Conservation (phyloP, 2,329 filamentous ascomycete species). For the Mycogone perniciosa region DNA sequence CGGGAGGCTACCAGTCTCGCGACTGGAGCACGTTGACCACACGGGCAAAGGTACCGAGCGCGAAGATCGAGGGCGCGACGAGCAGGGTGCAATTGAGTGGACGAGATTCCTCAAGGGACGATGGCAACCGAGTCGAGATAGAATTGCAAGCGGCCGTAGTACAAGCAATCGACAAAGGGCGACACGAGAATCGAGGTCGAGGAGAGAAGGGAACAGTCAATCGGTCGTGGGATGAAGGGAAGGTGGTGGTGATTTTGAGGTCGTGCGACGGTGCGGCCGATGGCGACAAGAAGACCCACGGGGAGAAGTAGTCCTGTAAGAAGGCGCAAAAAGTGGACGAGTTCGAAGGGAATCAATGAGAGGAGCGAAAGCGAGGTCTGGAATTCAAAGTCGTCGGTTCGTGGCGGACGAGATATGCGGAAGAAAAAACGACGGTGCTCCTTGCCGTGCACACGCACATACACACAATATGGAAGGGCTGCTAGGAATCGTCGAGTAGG, state of each 20-base stretch:
- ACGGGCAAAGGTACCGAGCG: slow-evolving; percentile 20
- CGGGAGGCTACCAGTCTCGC: slow-evolving; percentile 53
- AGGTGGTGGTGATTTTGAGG: background rate
- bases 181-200: background rate
- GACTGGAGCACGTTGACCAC: slow-evolving; percentile 54
- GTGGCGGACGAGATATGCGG: slow-evolving; percentile 1
- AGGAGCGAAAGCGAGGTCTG: slow-evolving; percentile 3
- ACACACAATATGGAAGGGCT: background rate
- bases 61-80: slow-evolving; percentile 8
- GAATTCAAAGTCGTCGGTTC: slow-evolving; percentile 7
- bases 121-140: background rate
- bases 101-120: slow-evolving; percentile 12
- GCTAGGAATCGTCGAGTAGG: background rate
- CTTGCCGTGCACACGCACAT: slow-evolving; percentile 6
- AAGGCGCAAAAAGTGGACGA: slow-evolving; percentile 5
- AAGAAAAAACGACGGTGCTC: slow-evolving; percentile 11
- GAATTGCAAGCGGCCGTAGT: background rate
- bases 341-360: slow-evolving; percentile 10
- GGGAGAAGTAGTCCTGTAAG: background rate
- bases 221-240: background rate
- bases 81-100: slow-evolving; percentile 4
- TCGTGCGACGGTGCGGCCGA: slow-evolving; percentile 11
- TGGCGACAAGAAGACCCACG: slow-evolving; percentile 1
- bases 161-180: background rate
- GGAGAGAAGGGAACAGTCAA: background rate